Percentiles rank a stretch among this genome's conserved stretches.
These are phyloP conservation scores for Colletotrichum truncatum DNA, from an alignment of 2,329 filamentous ascomycete genomes.

Conservation along the genomic window DNA sequence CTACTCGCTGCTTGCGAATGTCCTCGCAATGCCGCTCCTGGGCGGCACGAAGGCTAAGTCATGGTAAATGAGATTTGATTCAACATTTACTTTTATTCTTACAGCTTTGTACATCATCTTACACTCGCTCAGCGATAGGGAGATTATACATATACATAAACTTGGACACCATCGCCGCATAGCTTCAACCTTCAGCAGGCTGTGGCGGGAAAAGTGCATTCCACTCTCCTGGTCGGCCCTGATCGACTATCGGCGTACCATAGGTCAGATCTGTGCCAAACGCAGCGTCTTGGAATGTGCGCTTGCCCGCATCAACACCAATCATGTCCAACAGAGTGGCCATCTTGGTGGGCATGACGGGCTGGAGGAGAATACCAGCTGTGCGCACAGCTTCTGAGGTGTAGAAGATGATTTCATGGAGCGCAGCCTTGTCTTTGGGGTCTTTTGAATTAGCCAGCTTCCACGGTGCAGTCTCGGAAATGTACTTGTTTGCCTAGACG, in stretches of 20 bases:
- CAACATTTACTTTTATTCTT: too few species aligned
- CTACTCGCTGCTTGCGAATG: too few species aligned
- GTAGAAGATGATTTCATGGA: slow-evolving; percentile 73
- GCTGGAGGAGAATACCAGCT: slow-evolving; percentile 84
- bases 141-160: neutral
- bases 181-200: neutral
- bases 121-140: neutral
- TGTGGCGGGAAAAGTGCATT: slow-evolving; percentile 19
- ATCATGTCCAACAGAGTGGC: slow-evolving; percentile 78
- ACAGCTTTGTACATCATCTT: neutral
- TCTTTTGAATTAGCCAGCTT: slow-evolving; percentile 51
- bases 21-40: too few species aligned
- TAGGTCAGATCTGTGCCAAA: slow-evolving; percentile 76
- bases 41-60: too few species aligned
- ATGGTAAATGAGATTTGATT: too few species aligned
- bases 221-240: slow-evolving; percentile 10
- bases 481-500: slow-evolving; percentile 50
- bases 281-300: slow-evolving; percentile 70
- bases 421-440: slow-evolving; percentile 44
- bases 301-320: slow-evolving; percentile 70
- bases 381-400: slow-evolving; percentile 82
- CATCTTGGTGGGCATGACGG: slow-evolving; percentile 87
- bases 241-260: slow-evolving; percentile 51
- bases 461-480: slow-evolving; percentile 78
- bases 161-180: neutral